Conservation (phyloP, 495 filamentous ascomycete genomes). For the Aspergillus ostianus region DNA sequence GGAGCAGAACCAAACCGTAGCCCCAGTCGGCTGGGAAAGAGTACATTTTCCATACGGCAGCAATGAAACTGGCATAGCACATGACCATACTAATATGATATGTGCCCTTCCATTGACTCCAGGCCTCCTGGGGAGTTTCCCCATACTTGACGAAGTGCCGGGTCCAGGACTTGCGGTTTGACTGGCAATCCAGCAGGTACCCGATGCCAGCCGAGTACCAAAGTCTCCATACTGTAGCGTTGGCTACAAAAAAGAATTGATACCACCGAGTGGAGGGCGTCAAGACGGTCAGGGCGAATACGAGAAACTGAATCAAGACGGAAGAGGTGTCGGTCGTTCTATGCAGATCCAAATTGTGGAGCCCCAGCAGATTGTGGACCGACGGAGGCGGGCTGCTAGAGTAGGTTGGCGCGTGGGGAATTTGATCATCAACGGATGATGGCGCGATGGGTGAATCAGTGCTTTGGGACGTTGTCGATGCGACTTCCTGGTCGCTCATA, state of each 20-base stretch:
- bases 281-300: constrained; percentile 66
- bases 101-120: constrained; percentile 96
- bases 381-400: constrained; percentile 54
- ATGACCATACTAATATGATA: constrained; percentile 90
- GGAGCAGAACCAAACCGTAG: constrained; percentile 77
- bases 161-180: constrained; percentile 87
- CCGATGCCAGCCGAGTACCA: constrained; percentile 94
- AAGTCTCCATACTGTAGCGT: constrained; percentile 79
- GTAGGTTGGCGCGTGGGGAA: constrained; percentile 37
- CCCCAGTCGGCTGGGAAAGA: constrained; percentile 77
- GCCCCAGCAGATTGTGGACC: constrained; percentile 76
- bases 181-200: constrained; percentile 78
- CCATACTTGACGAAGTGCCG: constrained; percentile 97
- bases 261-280: constrained; percentile 75
- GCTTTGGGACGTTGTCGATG: constrained; percentile 33
- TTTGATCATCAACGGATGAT: constrained; percentile 38
- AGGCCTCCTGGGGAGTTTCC: constrained; percentile 84
- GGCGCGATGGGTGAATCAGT: constrained; percentile 36
- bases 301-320: constrained; percentile 68
- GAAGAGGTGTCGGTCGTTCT: constrained; percentile 80
- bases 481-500: constrained; percentile 37
- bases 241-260: constrained; percentile 74
- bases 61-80: constrained; percentile 85
- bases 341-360: constrained; percentile 83
- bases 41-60: constrained; percentile 97